These are phyloP conservation scores for Tylopilus sp. DNA, from an alignment of 768 basidiomycete species.

Conservation along the genomic window DNA sequence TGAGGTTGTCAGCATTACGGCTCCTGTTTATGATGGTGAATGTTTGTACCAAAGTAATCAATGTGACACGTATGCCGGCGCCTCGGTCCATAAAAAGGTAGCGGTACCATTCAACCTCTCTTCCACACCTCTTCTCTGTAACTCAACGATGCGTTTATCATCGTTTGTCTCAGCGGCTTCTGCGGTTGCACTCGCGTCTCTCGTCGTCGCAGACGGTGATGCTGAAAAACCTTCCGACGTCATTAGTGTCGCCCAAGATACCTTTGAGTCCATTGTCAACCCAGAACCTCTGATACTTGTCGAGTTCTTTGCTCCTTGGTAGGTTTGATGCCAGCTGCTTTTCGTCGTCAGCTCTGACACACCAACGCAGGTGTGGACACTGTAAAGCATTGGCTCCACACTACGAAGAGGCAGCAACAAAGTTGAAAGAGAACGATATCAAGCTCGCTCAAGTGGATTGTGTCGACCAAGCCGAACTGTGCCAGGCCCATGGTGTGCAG, in stretches of 20 bases:
- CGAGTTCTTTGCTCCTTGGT: constrained; percentile 95
- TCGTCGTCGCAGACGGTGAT: constrained; percentile 45
- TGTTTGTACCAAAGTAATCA: background rate
- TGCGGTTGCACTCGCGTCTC: constrained; percentile 51
- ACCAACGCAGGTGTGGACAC: constrained; percentile 76
- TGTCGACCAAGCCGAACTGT: constrained; percentile 90
- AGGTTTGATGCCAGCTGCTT: background rate
- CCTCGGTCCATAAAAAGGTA: constrained; percentile 21
- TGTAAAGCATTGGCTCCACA: constrained; percentile 95
- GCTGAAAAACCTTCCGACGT: constrained; percentile 65
- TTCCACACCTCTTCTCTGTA: constrained; percentile 16
- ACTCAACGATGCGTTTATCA: constrained; percentile 61
- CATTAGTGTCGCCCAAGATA: constrained; percentile 62
- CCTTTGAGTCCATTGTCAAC: constrained; percentile 64
- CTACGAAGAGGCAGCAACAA: constrained; percentile 91
- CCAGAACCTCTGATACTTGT: constrained; percentile 77
- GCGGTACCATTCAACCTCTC: background rate
- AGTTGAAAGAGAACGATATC: constrained; percentile 86
- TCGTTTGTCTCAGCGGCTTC: constrained; percentile 46
- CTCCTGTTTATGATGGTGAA: background rate
- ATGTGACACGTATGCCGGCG: constrained; percentile 32
- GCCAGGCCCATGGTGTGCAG: constrained; percentile 80
- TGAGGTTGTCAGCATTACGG: too few species aligned
- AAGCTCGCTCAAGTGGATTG: constrained; percentile 97
- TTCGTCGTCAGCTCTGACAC: background rate